Percentiles rank a stretch among this genome's conserved stretches.
Conservation (phyloP, 2,329 filamentous ascomycete genomes). For the Diaporthe sp. region DNA sequence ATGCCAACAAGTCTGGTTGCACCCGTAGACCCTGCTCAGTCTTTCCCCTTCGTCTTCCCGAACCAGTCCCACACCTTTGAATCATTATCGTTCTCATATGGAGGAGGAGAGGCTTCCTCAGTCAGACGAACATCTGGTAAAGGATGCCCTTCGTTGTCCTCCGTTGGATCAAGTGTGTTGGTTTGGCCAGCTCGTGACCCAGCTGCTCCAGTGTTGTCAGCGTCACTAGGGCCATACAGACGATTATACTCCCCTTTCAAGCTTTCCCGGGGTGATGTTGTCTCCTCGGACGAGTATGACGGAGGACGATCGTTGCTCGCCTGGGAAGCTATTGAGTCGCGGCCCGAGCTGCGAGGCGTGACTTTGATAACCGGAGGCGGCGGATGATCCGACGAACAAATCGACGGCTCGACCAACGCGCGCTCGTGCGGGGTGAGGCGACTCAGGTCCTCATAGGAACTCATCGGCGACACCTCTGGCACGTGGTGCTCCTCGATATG, state of each 20-base stretch:
- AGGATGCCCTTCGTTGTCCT: no score
- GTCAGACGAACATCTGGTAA: no score
- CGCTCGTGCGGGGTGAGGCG: neutral
- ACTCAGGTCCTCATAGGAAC: neutral
- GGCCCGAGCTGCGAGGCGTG: neutral
- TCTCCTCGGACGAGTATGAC: neutral
- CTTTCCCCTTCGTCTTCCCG: no score
- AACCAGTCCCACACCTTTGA: no score
- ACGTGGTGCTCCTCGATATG: neutral
- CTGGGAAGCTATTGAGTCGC: neutral
- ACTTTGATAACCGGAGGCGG: neutral
- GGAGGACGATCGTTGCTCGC: neutral
- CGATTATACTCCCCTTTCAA: neutral
- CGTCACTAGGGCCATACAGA: neutral
- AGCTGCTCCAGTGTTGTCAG: neutral
- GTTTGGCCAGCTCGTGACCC: neutral
- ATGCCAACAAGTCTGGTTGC: no score
- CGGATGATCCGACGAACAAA: neutral
- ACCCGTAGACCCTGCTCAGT: no score
- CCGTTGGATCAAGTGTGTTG: neutral
- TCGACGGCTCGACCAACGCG: neutral
- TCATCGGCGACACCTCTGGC: neutral
- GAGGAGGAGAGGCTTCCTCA: no score
- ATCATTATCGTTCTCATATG: no score
- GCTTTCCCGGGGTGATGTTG: neutral